These are phyloP conservation scores for Sugiyamaella boreocaroliniensis DNA, from an alignment of 805 yeast genomes.

Conservation along the genomic window DNA sequence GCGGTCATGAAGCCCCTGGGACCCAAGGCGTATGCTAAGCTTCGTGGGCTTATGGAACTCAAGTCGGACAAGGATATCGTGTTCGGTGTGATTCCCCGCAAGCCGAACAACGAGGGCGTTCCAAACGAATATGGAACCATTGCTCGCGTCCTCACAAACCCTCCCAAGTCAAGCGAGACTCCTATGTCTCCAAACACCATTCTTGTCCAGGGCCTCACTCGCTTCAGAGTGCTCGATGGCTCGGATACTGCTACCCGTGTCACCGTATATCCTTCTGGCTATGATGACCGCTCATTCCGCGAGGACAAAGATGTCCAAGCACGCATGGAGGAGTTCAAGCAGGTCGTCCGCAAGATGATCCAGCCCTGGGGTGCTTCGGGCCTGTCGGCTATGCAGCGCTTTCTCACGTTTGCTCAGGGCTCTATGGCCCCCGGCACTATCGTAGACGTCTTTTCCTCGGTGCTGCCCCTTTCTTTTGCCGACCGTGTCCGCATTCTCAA, in stretches of 20 bases:
- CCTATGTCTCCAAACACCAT: slow-evolving; percentile 3
- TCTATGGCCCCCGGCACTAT: slow-evolving; percentile 24
- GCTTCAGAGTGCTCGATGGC: slow-evolving; percentile 16
- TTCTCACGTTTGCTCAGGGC: slow-evolving; percentile 9
- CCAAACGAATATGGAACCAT: slow-evolving; percentile 19
- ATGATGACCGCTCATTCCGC: neutral
- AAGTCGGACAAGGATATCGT: slow-evolving; percentile 7
- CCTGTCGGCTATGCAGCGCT: slow-evolving; percentile 10
- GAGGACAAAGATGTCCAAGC: slow-evolving; percentile 3
- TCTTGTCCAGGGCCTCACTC: slow-evolving; percentile 16
- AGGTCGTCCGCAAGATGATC: slow-evolving; percentile 8
- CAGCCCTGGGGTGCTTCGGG: slow-evolving; percentile 10
- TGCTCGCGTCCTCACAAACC: slow-evolving; percentile 16
- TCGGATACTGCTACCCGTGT: slow-evolving; percentile 2
- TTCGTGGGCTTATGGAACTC: slow-evolving; percentile 1
- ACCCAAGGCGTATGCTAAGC: neutral
- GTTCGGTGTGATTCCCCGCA: slow-evolving; percentile 7
- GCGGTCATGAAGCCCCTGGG: slow-evolving; percentile 1
- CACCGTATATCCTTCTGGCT: slow-evolving; percentile 3
- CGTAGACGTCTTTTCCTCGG: slow-evolving; percentile 32
- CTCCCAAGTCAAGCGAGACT: neutral
- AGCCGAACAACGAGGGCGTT: slow-evolving; percentile 2
- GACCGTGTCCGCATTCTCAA: slow-evolving; percentile 28
- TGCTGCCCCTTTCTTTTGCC: slow-evolving; percentile 28
- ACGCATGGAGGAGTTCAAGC: slow-evolving; percentile 11